Percentiles rank a stretch among this genome's conserved stretches.
These are phyloP conservation scores for Caloboletus firmus DNA, from an alignment of 1,284 basidiomycete genomes.

Conservation along the genomic window DNA sequence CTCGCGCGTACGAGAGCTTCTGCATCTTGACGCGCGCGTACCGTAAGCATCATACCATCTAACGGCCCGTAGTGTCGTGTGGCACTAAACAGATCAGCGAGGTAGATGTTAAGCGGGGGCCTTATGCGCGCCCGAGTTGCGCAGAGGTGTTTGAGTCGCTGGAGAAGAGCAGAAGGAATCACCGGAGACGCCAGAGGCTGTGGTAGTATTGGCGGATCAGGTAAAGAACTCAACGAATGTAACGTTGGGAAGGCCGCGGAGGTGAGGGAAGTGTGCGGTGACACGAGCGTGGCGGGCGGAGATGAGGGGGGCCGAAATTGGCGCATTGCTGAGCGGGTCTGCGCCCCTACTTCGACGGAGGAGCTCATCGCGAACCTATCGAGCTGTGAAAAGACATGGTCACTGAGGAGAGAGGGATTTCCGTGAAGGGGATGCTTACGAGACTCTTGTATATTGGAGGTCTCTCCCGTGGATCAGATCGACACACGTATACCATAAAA, in stretches of 20 bases:
- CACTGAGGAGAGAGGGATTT: neutral
- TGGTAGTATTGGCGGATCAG: constrained; percentile 23
- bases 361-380: constrained; percentile 77
- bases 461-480: constrained; percentile 57
- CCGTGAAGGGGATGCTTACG: constrained; percentile 41
- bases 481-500: constrained; percentile 70
- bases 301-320: constrained; percentile 36
- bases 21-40: constrained; percentile 57
- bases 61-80: constrained; percentile 67
- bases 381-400: constrained; percentile 44
- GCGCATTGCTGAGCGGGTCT: constrained; percentile 38
- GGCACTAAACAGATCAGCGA: constrained; percentile 70
- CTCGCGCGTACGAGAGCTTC: constrained; percentile 61
- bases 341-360: constrained; percentile 48
- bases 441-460: constrained; percentile 63
- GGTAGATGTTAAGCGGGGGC: constrained; percentile 57
- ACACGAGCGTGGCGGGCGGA: constrained; percentile 22
- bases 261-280: constrained; percentile 28
- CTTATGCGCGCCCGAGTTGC: constrained; percentile 43
- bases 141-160: constrained; percentile 37
- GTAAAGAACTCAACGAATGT: constrained; percentile 13
- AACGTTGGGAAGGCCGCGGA: constrained; percentile 24
- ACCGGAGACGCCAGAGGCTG: constrained; percentile 25
- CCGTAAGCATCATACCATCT: constrained; percentile 66
- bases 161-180: constrained; percentile 42